phyloP scores from a whole-genome alignment of 106 monocot genomes.

The Hemerocallis citrina region DNA sequence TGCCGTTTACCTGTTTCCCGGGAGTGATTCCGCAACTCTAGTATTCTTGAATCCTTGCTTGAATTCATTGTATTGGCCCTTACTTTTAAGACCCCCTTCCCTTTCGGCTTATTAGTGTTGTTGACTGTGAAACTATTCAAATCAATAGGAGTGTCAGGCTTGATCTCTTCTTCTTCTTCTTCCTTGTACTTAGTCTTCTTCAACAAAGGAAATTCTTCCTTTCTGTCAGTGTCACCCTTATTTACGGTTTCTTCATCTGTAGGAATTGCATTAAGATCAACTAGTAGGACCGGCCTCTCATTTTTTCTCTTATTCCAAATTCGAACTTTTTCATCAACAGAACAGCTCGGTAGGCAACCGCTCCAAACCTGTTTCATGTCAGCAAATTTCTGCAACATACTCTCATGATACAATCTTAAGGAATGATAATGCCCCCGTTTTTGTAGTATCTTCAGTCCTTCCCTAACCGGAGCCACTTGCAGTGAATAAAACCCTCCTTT shows the following conservation, averaged over 20 bases:
- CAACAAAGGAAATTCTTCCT: conserved; percentile 12
- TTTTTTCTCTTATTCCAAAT: conserved; percentile 39
- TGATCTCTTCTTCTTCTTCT: background rate
- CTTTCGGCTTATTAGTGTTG: conserved; percentile 33
- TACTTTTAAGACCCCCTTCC: conserved; percentile 42
- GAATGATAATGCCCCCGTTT: conserved; percentile 44
- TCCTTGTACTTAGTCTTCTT: conserved; percentile 31
- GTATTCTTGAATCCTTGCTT: conserved; percentile 13
- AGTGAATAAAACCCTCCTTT: conserved; percentile 66
- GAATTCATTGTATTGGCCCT: conserved; percentile 29
- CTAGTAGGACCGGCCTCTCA: conserved; percentile 42
- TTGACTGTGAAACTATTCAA: conserved; percentile 1
- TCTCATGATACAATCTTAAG: conserved; percentile 70
- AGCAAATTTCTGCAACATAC: conserved; percentile 34
- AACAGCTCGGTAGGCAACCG: conserved; percentile 20
- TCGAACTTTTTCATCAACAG: conserved; percentile 45
- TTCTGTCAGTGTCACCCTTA: conserved; percentile 16
- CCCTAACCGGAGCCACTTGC: conserved; percentile 39
- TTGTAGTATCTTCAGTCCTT: conserved; percentile 46
- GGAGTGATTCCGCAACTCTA: conserved; percentile 14
- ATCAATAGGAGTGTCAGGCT: conserved; percentile 3
- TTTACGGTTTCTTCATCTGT: conserved; percentile 35
- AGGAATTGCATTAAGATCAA: conserved; percentile 76
- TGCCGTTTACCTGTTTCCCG: conserved; percentile 15
- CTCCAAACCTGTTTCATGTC: conserved; percentile 59